These are phyloP conservation scores for Penicillium manginii DNA, from an alignment of 495 filamentous ascomycete species.

Conservation along the genomic window DNA sequence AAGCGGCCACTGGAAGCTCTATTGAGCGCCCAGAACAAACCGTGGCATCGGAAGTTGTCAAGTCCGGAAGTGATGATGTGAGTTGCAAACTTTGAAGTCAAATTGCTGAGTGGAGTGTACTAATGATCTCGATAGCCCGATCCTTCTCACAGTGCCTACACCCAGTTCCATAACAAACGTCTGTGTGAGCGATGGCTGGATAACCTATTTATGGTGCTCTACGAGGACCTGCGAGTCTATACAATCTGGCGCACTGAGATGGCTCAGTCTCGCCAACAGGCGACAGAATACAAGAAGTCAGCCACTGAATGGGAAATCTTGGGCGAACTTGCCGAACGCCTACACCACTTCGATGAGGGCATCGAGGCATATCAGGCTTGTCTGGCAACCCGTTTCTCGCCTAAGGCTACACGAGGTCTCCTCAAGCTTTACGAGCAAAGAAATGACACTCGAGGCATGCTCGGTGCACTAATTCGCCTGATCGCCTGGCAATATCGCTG, in stretches of 20 bases:
- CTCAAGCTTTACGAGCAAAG: constrained; percentile 74
- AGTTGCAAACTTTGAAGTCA: constrained; percentile 25
- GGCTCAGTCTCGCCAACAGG: constrained; percentile 87
- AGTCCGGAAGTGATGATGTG: constrained; percentile 79
- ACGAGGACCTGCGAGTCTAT: constrained; percentile 96
- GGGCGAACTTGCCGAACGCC: constrained; percentile 85
- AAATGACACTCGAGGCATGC: constrained; percentile 72
- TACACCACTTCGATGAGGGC: constrained; percentile 87
- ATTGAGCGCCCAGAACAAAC: constrained; percentile 84
- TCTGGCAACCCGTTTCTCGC: constrained; percentile 79
- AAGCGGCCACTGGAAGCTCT: constrained; percentile 45
- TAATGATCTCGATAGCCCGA: constrained; percentile 38
- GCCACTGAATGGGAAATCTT: constrained; percentile 98
- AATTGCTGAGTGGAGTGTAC: neutral
- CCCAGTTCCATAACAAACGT: constrained; percentile 89
- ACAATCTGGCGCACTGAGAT: constrained; percentile 99
- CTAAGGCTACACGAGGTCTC: constrained; percentile 85
- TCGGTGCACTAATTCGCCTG: constrained; percentile 80
- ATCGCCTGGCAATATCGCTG: constrained; percentile 98
- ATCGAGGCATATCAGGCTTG: constrained; percentile 91
- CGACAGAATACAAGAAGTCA: constrained; percentile 91
- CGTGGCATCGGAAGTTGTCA: constrained; percentile 78
- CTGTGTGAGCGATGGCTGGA: constrained; percentile 98
- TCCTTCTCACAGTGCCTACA: constrained; percentile 55
- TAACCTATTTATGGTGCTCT: constrained; percentile 98